phyloP scores from a whole-genome alignment of 352 stramenopile genomes.

The Lagenidium giganteum region DNA sequence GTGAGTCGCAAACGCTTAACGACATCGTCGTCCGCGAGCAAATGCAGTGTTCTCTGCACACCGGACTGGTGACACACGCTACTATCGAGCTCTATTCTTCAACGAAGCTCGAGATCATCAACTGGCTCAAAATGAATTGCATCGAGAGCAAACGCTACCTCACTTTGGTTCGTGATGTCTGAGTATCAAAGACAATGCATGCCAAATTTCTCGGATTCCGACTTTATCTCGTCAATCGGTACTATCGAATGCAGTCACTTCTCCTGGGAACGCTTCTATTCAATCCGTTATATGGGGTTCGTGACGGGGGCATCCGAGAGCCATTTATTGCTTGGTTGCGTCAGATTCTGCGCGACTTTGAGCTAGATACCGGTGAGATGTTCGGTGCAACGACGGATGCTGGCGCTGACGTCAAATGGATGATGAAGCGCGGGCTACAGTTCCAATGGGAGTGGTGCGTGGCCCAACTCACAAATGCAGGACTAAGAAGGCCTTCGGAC shows the following conservation, averaged over 20 bases:
- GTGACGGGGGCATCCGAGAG: neutral
- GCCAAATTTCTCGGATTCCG: constrained; percentile 3
- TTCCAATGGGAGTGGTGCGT: constrained; percentile 5
- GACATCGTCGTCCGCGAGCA: neutral
- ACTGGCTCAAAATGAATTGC: neutral
- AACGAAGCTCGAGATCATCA: constrained; percentile 1
- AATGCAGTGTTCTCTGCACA: neutral
- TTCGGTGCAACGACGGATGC: neutral
- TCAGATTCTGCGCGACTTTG: neutral
- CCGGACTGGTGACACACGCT: neutral
- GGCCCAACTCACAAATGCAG: neutral
- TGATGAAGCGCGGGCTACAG: neutral
- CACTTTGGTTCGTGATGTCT: constrained; percentile 4
- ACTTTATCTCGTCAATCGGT: constrained; percentile 1
- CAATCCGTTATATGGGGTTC: neutral
- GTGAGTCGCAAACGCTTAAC: neutral
- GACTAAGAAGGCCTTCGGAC: neutral
- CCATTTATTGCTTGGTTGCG: constrained; percentile 1
- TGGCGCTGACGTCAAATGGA: neutral
- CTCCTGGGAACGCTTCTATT: constrained; percentile 1
- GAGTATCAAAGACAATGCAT: constrained; percentile 3
- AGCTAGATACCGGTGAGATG: neutral
- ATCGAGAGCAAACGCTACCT: neutral
- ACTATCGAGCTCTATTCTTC: constrained; percentile 8
- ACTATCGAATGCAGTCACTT: constrained; percentile 1